Evolutionary conservation across 2,329 filamentous ascomycete genomes (phyloP), one percentile per base, ranked within the genome.

Genomic region (Scedosporium minutisporum): DNA sequence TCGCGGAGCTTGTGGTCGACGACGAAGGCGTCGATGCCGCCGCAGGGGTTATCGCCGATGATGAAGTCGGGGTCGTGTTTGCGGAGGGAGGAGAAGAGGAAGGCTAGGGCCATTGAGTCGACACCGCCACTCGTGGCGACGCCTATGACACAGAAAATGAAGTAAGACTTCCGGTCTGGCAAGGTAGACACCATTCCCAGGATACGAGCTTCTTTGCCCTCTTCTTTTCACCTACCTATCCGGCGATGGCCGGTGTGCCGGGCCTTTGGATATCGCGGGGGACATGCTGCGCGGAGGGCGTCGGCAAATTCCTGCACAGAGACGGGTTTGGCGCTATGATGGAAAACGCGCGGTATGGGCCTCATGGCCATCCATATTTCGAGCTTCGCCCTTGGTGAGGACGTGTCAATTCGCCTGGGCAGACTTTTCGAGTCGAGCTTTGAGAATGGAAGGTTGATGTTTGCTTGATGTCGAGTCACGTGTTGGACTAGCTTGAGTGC

Each of bases 61-160:
- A 66, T 74, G 65, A 78, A 69, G 27, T 67, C 64, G 2, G 69
- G 69, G 57, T 76, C 69, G 3, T 65, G 64, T 3, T 65, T 71
- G 44, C 74, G 73, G 42, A 82, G 68, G 57, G 77, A 74, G 58
- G 79, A 81, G 71, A 89, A 90, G 42, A 97, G 81, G 64, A 80
- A 86, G 62, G 92, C 91, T 64, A 99, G 79, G 29, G 93, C 93
- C 93, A 97, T 99, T n/a, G 93, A 97, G 74, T 99, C 95, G 46
- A 95, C 90, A 6, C 95, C 95, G 25, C 95, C 95, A 70, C 93
- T 97, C 65, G 97, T 80, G 16, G 93, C 95, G 64, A 97, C 77
- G 62, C 82, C 88, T 38, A 42, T 10, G 23, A 29, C 12, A 12
- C 5, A 29, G 10, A 38, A 6, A 23, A 60, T 6, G 14, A 10